Conservation (phyloP, 768 basidiomycete species). For the Lactarius quietus region DNA sequence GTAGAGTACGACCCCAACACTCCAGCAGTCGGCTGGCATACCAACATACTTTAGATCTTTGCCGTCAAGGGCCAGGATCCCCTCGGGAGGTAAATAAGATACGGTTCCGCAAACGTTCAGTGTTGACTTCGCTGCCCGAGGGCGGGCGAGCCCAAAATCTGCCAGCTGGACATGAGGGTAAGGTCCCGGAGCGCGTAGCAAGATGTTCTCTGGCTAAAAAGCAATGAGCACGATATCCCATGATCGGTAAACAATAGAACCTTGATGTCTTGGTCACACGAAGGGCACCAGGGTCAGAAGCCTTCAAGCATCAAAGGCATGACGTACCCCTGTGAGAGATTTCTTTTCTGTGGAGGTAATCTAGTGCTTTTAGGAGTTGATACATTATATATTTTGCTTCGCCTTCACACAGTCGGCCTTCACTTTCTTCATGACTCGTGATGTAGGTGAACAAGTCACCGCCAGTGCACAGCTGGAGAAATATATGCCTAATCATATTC, state of each 20-base stretch:
- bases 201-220: conserved; percentile 76
- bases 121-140: conserved; percentile 75
- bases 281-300: conserved; percentile 3
- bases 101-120: conserved; percentile 87
- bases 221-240: not conserved
- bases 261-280: conserved; percentile 54
- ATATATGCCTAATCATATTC: conserved; percentile 56
- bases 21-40: conserved; percentile 92
- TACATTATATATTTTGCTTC: conserved; percentile 84
- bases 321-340: conserved; percentile 75
- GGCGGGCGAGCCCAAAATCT: conserved; percentile 82
- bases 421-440: conserved; percentile 50
- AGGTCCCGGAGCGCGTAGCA: conserved; percentile 72
- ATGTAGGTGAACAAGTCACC: conserved; percentile 89
- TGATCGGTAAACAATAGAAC: conserved; percentile 31
- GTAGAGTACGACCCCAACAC: conserved; percentile 74
- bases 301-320: not conserved
- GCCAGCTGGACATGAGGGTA: conserved; percentile 84
- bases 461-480: conserved; percentile 81
- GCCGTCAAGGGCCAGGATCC: conserved; percentile 72
- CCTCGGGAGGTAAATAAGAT: conserved; percentile 82
- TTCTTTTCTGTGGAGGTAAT: conserved; percentile 64
- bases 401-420: conserved; percentile 60
- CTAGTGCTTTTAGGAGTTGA: conserved; percentile 67
- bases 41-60: conserved; percentile 70